Evolutionary conservation across 306 rosid genomes (phyloP).

Genomic region (Herpetospermum pedunculosum): DNA sequence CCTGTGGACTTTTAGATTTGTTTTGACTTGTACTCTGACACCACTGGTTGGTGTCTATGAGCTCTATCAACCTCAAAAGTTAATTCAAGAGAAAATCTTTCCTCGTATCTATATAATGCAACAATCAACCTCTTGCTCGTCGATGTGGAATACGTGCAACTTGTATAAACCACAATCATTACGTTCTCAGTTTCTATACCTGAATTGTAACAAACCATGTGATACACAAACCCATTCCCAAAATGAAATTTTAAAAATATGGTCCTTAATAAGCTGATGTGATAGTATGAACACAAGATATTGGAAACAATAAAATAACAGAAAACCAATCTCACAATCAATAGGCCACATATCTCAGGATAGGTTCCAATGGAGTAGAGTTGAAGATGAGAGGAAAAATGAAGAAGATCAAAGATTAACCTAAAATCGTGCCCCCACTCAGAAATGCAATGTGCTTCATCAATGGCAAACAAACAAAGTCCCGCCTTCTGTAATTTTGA

Average conservation of each 20-base stretch:
- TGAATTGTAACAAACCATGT: neutral
- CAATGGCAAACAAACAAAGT: slow-evolving; percentile 77
- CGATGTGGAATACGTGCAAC: neutral
- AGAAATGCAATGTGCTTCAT: slow-evolving; percentile 92
- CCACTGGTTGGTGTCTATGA: neutral
- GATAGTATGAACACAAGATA: neutral
- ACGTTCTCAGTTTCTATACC: neutral
- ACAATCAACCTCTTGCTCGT: neutral
- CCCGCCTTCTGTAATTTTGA: slow-evolving; percentile 66
- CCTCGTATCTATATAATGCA: neutral
- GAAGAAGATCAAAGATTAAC: slow-evolving; percentile 11
- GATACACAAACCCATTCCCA: neutral
- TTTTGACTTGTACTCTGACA: neutral
- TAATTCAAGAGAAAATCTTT: neutral
- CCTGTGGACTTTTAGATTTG: neutral
- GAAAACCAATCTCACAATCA: neutral
- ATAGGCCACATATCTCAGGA: neutral
- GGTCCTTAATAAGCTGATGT: neutral
- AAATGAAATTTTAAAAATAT: neutral
- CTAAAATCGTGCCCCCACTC: slow-evolving; percentile 96
- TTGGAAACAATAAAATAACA: neutral
- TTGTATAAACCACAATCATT: neutral
- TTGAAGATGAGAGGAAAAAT: neutral
- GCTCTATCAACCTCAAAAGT: neutral
- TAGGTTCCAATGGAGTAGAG: neutral